Evolutionary conservation across 768 basidiomycete genomes (phyloP).

Genomic region (Butyriboletus loyo): DNA sequence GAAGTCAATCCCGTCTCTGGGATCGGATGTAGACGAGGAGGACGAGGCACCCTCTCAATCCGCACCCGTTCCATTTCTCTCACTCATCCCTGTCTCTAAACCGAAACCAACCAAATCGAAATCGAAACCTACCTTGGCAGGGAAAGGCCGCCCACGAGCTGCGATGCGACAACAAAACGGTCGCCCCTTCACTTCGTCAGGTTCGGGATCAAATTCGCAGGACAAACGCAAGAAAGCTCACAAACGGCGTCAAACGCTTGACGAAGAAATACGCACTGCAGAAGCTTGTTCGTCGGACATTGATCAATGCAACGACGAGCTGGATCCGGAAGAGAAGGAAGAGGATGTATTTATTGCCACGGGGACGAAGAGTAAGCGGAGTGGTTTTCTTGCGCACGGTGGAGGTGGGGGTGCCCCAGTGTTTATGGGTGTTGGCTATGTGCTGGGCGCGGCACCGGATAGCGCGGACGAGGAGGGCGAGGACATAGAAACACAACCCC

Average conservation of each 20-base stretch:
- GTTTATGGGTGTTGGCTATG: slow-evolving; percentile 67
- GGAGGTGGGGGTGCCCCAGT: slow-evolving; percentile 72
- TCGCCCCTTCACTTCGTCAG: not conserved
- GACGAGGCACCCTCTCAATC: slow-evolving; percentile 11
- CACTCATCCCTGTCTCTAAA: slow-evolving; percentile 22
- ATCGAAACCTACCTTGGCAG: slow-evolving; percentile 10
- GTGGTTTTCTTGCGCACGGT: slow-evolving; percentile 70
- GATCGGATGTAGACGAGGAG: slow-evolving; percentile 28
- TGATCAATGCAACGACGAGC: slow-evolving; percentile 37
- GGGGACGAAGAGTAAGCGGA: slow-evolving; percentile 50
- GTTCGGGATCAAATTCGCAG: slow-evolving; percentile 15
- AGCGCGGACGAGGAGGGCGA: slow-evolving; percentile 15
- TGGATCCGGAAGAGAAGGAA: slow-evolving; percentile 32
- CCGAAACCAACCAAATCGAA: slow-evolving; percentile 12
- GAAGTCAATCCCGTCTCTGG: slow-evolving; percentile 8
- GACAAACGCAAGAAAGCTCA: slow-evolving; percentile 17
- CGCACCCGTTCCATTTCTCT: slow-evolving; percentile 18
- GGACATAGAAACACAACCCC: not conserved
- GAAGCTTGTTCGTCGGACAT: slow-evolving; percentile 32
- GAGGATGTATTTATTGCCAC: slow-evolving; percentile 49
- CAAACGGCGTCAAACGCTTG: slow-evolving; percentile 53
- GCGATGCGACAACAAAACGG: not conserved
- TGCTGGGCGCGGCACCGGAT: slow-evolving; percentile 47
- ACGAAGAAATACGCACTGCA: slow-evolving; percentile 61
- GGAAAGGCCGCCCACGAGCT: slow-evolving; percentile 20